Evolutionary conservation across 768 basidiomycete species (phyloP).

Genomic region (Amanita fuliginea): DNA sequence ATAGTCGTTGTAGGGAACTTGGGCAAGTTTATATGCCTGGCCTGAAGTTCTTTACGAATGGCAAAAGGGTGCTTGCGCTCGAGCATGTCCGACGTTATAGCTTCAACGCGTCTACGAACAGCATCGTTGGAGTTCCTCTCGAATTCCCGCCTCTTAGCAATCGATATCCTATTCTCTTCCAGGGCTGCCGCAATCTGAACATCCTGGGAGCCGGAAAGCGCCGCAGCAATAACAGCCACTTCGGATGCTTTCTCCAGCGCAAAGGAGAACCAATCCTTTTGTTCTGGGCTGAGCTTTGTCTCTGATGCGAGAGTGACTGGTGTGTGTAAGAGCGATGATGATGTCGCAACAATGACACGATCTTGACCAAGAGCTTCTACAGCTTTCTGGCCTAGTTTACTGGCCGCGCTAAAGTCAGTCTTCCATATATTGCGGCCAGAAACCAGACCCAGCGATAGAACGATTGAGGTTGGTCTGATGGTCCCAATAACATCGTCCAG

Average conservation of each 20-base stretch:
- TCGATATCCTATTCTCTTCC: slow-evolving; percentile 84
- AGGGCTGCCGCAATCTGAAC: slow-evolving; percentile 56
- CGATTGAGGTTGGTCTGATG: slow-evolving; percentile 69
- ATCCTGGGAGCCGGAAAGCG: slow-evolving; percentile 79
- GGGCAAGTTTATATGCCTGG: slow-evolving; percentile 81
- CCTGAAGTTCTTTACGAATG: slow-evolving; percentile 78
- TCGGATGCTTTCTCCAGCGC: slow-evolving; percentile 93
- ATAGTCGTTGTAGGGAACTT: slow-evolving; percentile 99
- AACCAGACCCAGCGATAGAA: slow-evolving; percentile 89
- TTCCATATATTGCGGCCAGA: slow-evolving; percentile 99
- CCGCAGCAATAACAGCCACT: slow-evolving; percentile 78
- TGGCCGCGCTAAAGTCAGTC: slow-evolving; percentile 77
- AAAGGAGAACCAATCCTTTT: slow-evolving; percentile 98
- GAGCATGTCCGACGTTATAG: slow-evolving; percentile 79
- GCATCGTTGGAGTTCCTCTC: slow-evolving; percentile 89
- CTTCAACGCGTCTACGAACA: slow-evolving; percentile 90
- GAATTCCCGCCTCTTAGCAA: slow-evolving; percentile 89
- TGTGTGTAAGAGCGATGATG: slow-evolving; percentile 96
- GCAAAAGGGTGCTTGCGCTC: slow-evolving; percentile 86
- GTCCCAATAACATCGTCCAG: slow-evolving; percentile 74
- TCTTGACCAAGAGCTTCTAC: slow-evolving; percentile 73
- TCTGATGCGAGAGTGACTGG: slow-evolving; percentile 93
- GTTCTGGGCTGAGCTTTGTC: slow-evolving; percentile 77
- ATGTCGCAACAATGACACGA: slow-evolving; percentile 89
- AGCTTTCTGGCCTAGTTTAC: slow-evolving; percentile 77